Evolutionary conservation across 106 monocot genomes (phyloP), one percentile per base, ranked within the genome.

Genomic region (Dendrobium nobile): DNA sequence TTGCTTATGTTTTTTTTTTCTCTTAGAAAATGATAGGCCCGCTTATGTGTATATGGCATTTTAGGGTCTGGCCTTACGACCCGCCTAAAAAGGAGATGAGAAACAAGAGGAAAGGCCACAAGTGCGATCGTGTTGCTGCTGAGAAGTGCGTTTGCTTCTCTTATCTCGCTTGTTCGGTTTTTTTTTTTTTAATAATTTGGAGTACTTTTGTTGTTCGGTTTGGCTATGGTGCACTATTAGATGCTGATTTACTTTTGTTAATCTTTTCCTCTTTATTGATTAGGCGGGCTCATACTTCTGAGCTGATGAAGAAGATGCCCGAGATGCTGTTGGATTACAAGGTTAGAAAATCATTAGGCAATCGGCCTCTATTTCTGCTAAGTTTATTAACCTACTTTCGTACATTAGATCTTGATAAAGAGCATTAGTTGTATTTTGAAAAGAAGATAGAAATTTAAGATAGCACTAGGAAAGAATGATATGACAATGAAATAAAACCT

Each of bases 241-340:
- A 40, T 27, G 41, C 42, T 51, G 61, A 26, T 26, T 51, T 51
- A 41, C 31, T 78, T 17, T 67, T 79, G 13, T 75, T 20, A 44
- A 4, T 54, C 79, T 7, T 67, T 78, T 65, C 4, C 16, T 43
- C 0, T 24, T 56, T 74, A 54, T 22, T 79, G 28, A 26, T 0
- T 67, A 97, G 96, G 84, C 84, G 98, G 67, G 98, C 98, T 27
- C 85, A 92, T 79, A 99, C 98, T 58, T 93, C 78, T 31, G 98
- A 99, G 82, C 48, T 99, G 88, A 99, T 99, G 98, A 95, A 99
- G 90, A 99, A 99, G 84, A 99, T 99, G 98, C 98, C 98, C 7
- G 87, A 95, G 24, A 95, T 99, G 92, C 87, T 99, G 54, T 81
- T 99, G 78, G 95, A 91, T 85, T 93, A 99, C 45, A 99, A 94